Percentiles rank a stretch among this genome's conserved stretches.
These are phyloP conservation scores for Aeminium ludgeri DNA, from an alignment of 495 filamentous ascomycete species.

Conservation along the genomic window DNA sequence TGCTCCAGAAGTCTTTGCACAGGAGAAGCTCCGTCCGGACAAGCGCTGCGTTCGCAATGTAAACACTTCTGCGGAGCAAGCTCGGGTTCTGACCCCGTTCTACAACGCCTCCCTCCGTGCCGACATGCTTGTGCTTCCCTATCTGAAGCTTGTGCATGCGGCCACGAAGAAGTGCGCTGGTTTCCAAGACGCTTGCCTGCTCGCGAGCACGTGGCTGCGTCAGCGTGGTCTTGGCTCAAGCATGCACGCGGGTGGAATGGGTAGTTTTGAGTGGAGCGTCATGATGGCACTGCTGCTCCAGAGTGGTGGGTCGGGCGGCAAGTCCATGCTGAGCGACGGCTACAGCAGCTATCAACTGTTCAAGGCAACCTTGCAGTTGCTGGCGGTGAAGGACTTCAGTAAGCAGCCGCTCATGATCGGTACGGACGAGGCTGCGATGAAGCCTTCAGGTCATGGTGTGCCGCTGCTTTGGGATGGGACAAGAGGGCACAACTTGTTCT, in stretches of 20 bases:
- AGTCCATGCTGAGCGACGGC: constrained; percentile 52
- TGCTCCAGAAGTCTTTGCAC: constrained; percentile 47
- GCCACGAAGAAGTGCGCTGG: constrained; percentile 47
- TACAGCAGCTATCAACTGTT: constrained; percentile 90
- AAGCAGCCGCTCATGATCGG: constrained; percentile 44
- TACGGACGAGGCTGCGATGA: constrained; percentile 21
- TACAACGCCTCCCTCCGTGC: constrained; percentile 76
- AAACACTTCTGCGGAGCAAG: constrained; percentile 7
- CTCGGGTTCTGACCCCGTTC: constrained; percentile 47
- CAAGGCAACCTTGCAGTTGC: constrained; percentile 73
- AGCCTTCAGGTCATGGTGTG: constrained; percentile 15
- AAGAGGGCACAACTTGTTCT: constrained; percentile 64
- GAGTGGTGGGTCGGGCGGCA: constrained; percentile 50
- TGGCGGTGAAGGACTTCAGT: constrained; percentile 51
- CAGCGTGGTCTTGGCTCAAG: constrained; percentile 63
- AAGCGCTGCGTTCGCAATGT: constrained; percentile 50
- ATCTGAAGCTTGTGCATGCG: constrained; percentile 53
- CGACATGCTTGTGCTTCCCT: constrained; percentile 55
- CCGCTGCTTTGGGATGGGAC: constrained; percentile 51
- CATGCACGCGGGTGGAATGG: constrained; percentile 68
- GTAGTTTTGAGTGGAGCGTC: constrained; percentile 76
- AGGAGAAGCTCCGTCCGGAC: constrained; percentile 47
- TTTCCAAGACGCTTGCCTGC: constrained; percentile 66
- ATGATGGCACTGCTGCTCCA: constrained; percentile 67
- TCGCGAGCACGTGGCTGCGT: constrained; percentile 75